Base-by-base conservation (phyloP, 2,329 filamentous ascomycete species). In the Diaporthe helianthi region DNA sequence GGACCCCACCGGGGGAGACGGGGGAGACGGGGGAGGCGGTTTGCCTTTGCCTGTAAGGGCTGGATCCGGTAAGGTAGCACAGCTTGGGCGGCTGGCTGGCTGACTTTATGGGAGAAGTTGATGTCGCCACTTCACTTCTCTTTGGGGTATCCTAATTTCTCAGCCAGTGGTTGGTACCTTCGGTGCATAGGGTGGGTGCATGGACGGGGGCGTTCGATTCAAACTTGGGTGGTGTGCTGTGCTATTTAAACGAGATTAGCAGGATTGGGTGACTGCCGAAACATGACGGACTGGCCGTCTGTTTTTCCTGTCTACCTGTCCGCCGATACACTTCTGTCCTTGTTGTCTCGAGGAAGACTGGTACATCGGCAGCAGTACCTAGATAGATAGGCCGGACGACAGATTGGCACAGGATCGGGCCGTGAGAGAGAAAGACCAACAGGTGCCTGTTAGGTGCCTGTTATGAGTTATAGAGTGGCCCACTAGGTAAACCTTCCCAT, bases 21-120 rank as follows among this genome's bases (percentile, higher is more conserved):
- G 26, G 31, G 24, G 13, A 12, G 29, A 13, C 31, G 38, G n/a
- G 7, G n/a, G 13, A 49, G n/a, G n/a, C n/a, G n/a, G 22, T 49
- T n/a, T 49, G 58, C 44, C 58, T 63, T 63, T 63, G 58, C 58
- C 29, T 13, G 49, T 49, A 29, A 8, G 29, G 58, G 44, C n/a
- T 26, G 29, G 29, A 49, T 36, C 26, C 13, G 58, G 44, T 19
- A 33, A 36, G 58, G 26, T 36, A n/a, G n/a, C n/a, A 13, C 15
- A 44, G 58, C 44, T 22, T 26, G 3, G 54, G 26, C 15, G 24
- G 15, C 15, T 22, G 15, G 33, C 33, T 58, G 58, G 26, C 24
- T 31, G 24, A n/a, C 29, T 47, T 26, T 49, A 29, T 22, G 44
- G 26, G 29, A 22, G 44, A 49, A 36, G 41, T 61, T 22, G 29